phyloP scores from a whole-genome alignment of 1,284 basidiomycete genomes.

The Cystobasidium slooffiae region DNA sequence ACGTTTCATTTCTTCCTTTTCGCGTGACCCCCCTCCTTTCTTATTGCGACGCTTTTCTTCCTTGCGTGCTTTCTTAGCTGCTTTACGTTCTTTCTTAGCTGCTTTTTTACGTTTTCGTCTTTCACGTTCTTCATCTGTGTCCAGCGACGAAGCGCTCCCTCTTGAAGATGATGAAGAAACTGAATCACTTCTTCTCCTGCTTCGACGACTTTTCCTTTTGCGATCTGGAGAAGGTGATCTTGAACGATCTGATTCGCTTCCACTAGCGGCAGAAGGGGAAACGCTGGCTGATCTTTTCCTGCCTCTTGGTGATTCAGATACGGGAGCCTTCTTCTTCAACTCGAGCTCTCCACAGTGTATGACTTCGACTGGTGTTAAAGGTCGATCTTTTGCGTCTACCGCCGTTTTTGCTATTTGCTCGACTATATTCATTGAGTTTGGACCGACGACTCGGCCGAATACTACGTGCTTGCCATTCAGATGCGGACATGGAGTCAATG shows the following conservation, averaged over 20 bases:
- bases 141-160: neutral
- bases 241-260: slow-evolving; percentile 23
- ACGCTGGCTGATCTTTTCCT: slow-evolving; percentile 41
- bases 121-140: slow-evolving; percentile 36
- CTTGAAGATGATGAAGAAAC: slow-evolving; percentile 8
- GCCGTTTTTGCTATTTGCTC: slow-evolving; percentile 38
- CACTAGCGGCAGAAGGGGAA: neutral
- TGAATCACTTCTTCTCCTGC: slow-evolving; percentile 7
- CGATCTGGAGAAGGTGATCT: slow-evolving; percentile 13
- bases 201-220: neutral
- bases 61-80: slow-evolving; percentile 23
- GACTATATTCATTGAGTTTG: slow-evolving; percentile 30
- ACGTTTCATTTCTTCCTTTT: slow-evolving; percentile 21
- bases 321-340: slow-evolving; percentile 48
- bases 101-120: slow-evolving; percentile 30
- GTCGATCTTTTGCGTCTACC: slow-evolving; percentile 42
- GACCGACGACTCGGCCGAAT: slow-evolving; percentile 44
- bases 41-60: slow-evolving; percentile 20
- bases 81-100: slow-evolving; percentile 32
- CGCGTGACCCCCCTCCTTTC: neutral
- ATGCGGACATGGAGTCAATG: slow-evolving; percentile 66
- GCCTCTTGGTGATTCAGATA: slow-evolving; percentile 1
- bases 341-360: slow-evolving; percentile 83
- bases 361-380: slow-evolving; percentile 72
- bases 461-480: slow-evolving; percentile 61